A percentile compares a stretch with the other conserved stretches of the same genome.
Evolutionary conservation across 768 basidiomycete species (phyloP).

Genomic region (Lentinula aciculospora): DNA sequence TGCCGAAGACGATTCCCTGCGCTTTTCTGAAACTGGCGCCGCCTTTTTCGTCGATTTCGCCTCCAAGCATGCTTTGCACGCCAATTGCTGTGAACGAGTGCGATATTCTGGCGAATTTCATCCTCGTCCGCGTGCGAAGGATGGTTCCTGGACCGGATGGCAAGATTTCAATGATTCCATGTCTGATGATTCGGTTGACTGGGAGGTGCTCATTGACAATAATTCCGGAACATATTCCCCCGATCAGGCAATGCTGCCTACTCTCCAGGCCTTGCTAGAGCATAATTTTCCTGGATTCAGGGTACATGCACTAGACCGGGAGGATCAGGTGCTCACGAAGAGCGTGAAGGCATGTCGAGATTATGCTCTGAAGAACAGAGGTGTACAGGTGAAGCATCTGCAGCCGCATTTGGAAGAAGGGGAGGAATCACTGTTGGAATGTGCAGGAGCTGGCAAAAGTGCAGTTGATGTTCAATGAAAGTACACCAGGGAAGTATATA

Average conservation of each 20-base stretch:
- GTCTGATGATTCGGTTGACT: slow-evolving; percentile 50
- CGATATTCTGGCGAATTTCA: slow-evolving; percentile 80
- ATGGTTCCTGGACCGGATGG: slow-evolving; percentile 39
- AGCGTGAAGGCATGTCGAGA: slow-evolving; percentile 64
- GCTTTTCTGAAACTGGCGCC: slow-evolving; percentile 85
- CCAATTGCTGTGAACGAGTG: slow-evolving; percentile 64
- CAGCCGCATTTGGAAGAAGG: slow-evolving; percentile 55
- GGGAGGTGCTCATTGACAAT: slow-evolving; percentile 86
- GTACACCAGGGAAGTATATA: too few relatives aligned
- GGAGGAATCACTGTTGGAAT: slow-evolving; percentile 45
- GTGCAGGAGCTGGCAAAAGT: slow-evolving; percentile 9
- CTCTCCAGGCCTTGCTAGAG: slow-evolving; percentile 57
- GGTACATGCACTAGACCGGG: slow-evolving; percentile 48
- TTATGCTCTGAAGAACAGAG: slow-evolving; percentile 59
- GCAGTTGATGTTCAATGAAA: background rate
- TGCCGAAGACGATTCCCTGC: slow-evolving; percentile 65
- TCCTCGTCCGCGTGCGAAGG: slow-evolving; percentile 48
- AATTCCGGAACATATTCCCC: slow-evolving; percentile 85
- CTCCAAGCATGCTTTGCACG: slow-evolving; percentile 82
- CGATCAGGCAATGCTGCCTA: slow-evolving; percentile 53
- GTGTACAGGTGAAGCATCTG: slow-evolving; percentile 52
- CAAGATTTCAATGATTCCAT: slow-evolving; percentile 49
- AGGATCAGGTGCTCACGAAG: slow-evolving; percentile 48
- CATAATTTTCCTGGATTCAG: slow-evolving; percentile 67
- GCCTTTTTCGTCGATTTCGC: slow-evolving; percentile 85